Evolutionary conservation across 1,139 yeast species (phyloP).

Genomic region (Candida tetrigidarum): DNA sequence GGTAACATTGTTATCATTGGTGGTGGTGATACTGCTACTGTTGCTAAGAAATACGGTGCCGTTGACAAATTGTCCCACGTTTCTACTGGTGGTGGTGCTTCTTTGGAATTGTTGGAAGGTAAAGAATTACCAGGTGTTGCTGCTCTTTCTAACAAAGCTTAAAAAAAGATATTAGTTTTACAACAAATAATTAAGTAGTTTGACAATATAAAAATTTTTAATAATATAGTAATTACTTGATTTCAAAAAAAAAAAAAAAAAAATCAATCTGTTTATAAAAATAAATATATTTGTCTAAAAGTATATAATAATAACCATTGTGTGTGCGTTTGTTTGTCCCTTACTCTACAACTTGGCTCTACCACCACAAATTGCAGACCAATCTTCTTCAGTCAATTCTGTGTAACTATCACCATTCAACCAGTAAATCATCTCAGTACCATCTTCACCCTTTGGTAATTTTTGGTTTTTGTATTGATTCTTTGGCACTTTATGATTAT

Average conservation of each 20-base stretch:
- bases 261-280: background rate
- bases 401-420: constrained; percentile 60
- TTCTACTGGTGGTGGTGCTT: constrained; percentile 99
- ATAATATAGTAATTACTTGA: too few relatives aligned
- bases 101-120: constrained; percentile 96
- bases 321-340: too few relatives aligned
- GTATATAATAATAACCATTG: too few relatives aligned
- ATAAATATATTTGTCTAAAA: background rate
- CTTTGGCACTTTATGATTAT: constrained; percentile 88
- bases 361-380: constrained; percentile 56
- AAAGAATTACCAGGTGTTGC: constrained; percentile 96
- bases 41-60: constrained; percentile 95
- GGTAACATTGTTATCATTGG: constrained; percentile 97
- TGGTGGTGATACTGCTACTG: constrained; percentile 99
- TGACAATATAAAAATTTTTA: background rate
- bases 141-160: constrained; percentile 73
- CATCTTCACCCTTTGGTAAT: constrained; percentile 72
- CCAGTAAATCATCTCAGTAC: constrained; percentile 71
- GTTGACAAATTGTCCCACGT: constrained; percentile 95
- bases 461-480: constrained; percentile 74
- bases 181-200: background rate
- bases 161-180: background rate
- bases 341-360: constrained; percentile 36
- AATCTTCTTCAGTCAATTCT: constrained; percentile 58
- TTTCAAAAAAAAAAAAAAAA: background rate